These are phyloP conservation scores for Fusarium mexicanum DNA, from an alignment of 2,329 filamentous ascomycete species.

Conservation along the genomic window DNA sequence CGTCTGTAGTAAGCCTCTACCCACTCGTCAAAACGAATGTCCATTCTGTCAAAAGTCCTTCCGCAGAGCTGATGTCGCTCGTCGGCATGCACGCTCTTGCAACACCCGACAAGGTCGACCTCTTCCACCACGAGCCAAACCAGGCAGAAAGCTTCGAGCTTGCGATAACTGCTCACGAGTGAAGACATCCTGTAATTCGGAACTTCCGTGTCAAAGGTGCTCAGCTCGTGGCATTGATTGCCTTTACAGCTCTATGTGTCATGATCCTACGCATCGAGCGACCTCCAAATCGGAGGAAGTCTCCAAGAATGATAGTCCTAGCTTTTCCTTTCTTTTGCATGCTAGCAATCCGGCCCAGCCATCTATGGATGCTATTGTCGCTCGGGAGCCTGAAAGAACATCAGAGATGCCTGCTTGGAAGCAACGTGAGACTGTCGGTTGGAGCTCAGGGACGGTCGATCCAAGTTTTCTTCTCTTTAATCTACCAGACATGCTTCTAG, in stretches of 20 bases:
- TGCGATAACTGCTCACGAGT: slow-evolving; percentile 9
- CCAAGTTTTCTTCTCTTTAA: slow-evolving; percentile 14
- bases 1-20: not conserved
- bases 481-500: slow-evolving; percentile 9
- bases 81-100: slow-evolving; percentile 22
- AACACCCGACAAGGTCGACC: not conserved
- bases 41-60: slow-evolving; percentile 27
- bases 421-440: not conserved
- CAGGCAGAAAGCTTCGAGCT: slow-evolving; percentile 24
- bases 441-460: not conserved
- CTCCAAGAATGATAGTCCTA: not conserved
- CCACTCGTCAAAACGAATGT: not conserved
- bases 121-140: slow-evolving; percentile 14
- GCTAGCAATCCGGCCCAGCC: slow-evolving; percentile 1
- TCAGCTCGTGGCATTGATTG: not conserved
- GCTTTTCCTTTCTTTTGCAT: slow-evolving; percentile 8
- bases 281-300: no score
- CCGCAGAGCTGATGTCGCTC: slow-evolving; percentile 19
- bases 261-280: not conserved
- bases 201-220: slow-evolving; percentile 9
- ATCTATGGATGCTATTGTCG: slow-evolving; percentile 8
- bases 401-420: slow-evolving; percentile 8
- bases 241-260: slow-evolving; percentile 17
- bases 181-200: slow-evolving; percentile 11
- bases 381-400: slow-evolving; percentile 12